Evolutionary conservation across 495 filamentous ascomycete genomes (phyloP).

Genomic region (Oidiodendron maius): DNA sequence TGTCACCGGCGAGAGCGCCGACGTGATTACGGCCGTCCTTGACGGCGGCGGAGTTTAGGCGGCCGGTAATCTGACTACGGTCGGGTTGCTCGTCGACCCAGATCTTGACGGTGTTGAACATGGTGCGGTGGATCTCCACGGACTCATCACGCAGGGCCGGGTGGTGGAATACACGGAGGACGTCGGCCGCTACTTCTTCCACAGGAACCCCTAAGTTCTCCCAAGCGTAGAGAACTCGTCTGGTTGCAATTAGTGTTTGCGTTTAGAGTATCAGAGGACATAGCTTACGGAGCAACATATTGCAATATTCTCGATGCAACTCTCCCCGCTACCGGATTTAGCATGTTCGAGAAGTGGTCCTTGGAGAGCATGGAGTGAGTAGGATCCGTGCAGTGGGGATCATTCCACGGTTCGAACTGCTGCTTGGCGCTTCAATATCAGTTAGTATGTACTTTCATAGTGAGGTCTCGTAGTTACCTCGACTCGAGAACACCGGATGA

Average conservation of each 20-base stretch:
- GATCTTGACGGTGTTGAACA: conserved; percentile 74
- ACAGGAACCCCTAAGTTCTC: conserved; percentile 75
- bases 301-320: conserved; percentile 73
- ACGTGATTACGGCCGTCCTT: conserved; percentile 69
- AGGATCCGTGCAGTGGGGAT: conserved; percentile 79
- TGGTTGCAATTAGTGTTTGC: conserved; percentile 14
- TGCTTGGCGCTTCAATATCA: conserved; percentile 51
- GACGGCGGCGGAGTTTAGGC: conserved; percentile 78
- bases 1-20: conserved; percentile 11
- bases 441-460: neutral
- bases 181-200: conserved; percentile 72
- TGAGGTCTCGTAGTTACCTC: conserved; percentile 23
- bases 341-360: conserved; percentile 87
- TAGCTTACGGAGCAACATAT: conserved; percentile 67
- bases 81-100: conserved; percentile 68
- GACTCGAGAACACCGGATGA: conserved; percentile 74
- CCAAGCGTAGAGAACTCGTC: conserved; percentile 83
- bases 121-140: conserved; percentile 72
- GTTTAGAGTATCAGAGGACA: neutral
- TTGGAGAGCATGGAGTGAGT: conserved; percentile 97
- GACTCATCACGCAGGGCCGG: conserved; percentile 67
- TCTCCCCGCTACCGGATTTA: conserved; percentile 82
- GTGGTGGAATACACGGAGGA: conserved; percentile 79
- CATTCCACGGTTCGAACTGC: conserved; percentile 88
- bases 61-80: conserved; percentile 57